Conservation (phyloP, 306 rosid species). For the Quercus wislizeni region DNA sequence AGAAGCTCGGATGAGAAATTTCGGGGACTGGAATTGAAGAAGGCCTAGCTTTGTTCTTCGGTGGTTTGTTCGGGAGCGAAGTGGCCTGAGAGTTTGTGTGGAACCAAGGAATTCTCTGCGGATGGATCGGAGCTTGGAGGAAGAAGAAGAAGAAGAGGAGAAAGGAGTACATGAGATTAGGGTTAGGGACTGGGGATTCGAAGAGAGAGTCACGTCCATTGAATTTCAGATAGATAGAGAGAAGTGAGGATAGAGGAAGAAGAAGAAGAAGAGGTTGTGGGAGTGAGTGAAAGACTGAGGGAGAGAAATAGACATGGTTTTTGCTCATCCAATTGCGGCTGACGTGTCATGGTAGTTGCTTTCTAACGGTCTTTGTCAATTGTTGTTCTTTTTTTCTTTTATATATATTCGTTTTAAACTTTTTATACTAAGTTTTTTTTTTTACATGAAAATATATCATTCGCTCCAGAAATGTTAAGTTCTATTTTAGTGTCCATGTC, state of each 20-base stretch:
- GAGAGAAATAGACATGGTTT: neutral
- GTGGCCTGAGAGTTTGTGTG: conserved; percentile 46
- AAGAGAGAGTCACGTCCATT: conserved; percentile 63
- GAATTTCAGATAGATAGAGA: conserved; percentile 13
- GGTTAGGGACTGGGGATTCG: conserved; percentile 39
- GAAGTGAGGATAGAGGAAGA: conserved; percentile 19
- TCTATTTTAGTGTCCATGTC: too few species aligned
- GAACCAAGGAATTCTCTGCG: conserved; percentile 60
- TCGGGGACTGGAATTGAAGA: conserved; percentile 41
- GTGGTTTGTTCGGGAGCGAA: conserved; percentile 37
- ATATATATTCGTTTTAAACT: too few species aligned
- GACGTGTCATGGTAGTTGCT: conserved; percentile 22
- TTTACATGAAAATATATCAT: too few species aligned
- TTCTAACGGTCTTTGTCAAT: conserved; percentile 1
- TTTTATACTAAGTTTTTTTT: too few species aligned
- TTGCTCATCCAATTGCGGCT: conserved; percentile 24
- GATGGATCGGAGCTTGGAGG: conserved; percentile 34
- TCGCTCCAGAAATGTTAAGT: too few species aligned
- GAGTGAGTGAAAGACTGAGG: neutral
- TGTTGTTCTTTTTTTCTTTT: neutral
- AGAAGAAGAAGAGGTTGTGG: conserved; percentile 6
- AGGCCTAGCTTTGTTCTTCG: neutral
- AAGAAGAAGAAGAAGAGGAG: conserved; percentile 22
- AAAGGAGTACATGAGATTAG: conserved; percentile 33
- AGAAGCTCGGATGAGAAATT: conserved; percentile 56